These are phyloP conservation scores for Talaromyces adpressus DNA, from an alignment of 495 filamentous ascomycete genomes.

Conservation along the genomic window DNA sequence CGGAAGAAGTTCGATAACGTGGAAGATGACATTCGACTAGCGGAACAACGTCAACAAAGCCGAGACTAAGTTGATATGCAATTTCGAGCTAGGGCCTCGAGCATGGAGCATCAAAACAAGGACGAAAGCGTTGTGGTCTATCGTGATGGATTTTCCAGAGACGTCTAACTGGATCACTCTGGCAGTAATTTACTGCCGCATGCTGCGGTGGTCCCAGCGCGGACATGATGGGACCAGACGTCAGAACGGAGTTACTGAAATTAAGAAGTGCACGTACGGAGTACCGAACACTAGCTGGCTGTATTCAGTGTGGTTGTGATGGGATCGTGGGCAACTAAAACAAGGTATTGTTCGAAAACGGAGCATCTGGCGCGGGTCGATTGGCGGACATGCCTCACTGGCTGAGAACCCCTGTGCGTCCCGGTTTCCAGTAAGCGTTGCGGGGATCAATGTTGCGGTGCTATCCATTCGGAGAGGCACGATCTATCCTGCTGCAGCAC, in stretches of 20 bases:
- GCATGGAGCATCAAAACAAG: neutral
- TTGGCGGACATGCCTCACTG: neutral
- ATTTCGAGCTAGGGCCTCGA: neutral
- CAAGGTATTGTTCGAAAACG: conserved; percentile 6
- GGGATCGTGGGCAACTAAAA: neutral
- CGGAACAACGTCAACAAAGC: neutral
- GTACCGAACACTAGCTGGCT: neutral
- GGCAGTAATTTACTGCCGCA: neutral
- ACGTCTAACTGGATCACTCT: neutral
- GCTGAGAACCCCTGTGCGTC: neutral
- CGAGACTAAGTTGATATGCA: neutral
- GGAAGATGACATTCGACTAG: conserved; percentile 1
- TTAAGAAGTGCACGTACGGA: neutral
- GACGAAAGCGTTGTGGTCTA: neutral
- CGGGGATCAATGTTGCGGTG: neutral
- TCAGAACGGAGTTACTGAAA: neutral
- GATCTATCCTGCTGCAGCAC: neutral
- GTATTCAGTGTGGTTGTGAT: neutral
- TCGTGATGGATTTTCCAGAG: neutral
- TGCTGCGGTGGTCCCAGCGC: neutral
- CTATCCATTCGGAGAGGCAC: conserved; percentile 1
- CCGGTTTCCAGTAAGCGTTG: neutral
- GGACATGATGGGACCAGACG: neutral
- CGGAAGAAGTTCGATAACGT: neutral
- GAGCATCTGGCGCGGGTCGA: neutral